Percentiles rank a stretch among this genome's conserved stretches.
These are phyloP conservation scores for Epichloe coenophiala DNA, from an alignment of 2,329 filamentous ascomycete genomes.

Conservation along the genomic window DNA sequence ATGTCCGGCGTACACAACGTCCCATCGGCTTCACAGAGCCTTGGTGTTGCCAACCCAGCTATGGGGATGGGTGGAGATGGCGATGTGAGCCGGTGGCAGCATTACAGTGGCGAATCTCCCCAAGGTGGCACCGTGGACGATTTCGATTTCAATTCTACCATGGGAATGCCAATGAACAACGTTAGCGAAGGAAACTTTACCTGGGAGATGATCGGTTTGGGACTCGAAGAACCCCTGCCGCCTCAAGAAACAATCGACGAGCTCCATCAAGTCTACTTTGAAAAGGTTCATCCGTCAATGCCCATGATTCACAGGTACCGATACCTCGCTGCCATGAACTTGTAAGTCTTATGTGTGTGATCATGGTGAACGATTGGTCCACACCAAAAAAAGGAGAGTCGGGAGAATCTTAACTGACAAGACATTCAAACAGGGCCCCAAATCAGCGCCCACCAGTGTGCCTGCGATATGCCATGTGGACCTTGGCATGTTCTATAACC, in stretches of 20 bases:
- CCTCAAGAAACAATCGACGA: conserved; percentile 61
- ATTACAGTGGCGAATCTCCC: conserved; percentile 40
- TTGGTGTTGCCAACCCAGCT: conserved; percentile 28
- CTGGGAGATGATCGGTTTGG: conserved; percentile 62
- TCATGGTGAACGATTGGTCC: background rate
- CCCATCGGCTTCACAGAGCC: conserved; percentile 17
- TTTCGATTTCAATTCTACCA: conserved; percentile 39
- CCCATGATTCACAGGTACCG: conserved; percentile 85
- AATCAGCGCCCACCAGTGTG: conserved; percentile 75
- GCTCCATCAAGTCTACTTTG: conserved; percentile 79
- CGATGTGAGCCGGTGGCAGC: conserved; percentile 42
- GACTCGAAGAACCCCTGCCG: conserved; percentile 45
- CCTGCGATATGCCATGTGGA: conserved; percentile 91
- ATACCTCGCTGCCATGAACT: conserved; percentile 77
- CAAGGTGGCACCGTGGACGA: conserved; percentile 36
- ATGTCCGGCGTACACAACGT: conserved; percentile 11
- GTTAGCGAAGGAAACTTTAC: conserved; percentile 46
- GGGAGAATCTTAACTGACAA: background rate
- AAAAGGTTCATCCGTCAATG: conserved; percentile 72
- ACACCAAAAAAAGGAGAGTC: background rate
- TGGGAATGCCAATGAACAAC: conserved; percentile 35
- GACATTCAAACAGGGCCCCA: conserved; percentile 42
- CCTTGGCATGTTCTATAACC: conserved; percentile 70
- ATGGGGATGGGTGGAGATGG: conserved; percentile 33
- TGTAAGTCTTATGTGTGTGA: conserved; percentile 30